Evolutionary conservation across 2,329 filamentous ascomycete genomes (phyloP), one percentile per base, ranked within the genome.

Genomic region (Grosmannia huntii): DNA sequence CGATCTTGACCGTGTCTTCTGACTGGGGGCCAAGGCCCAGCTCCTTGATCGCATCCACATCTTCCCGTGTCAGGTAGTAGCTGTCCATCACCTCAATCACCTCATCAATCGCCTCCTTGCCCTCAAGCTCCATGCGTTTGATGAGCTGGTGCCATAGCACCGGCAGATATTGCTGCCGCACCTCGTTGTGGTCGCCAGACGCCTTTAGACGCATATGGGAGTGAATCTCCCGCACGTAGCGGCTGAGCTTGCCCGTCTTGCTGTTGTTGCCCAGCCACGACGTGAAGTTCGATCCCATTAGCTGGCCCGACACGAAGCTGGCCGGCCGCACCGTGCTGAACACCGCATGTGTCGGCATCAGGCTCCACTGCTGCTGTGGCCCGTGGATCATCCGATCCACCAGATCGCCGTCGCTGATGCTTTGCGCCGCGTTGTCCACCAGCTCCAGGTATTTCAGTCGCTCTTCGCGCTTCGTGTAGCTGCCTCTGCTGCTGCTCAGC

Each of bases 321-420:
- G 94, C 86, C 5, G 94, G 94, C 28, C 89, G 80, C 27, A 99
- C 92, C 57, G 95, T 95, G 68, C 91, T 96, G 74, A 97, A 96
- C 46, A 96, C 80, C 28, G 91, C 94, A 71, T 99, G 94, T 1
- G 89, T 87, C 16, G 94, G 94, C 94, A 99, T 99, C 61, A 99
- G 74, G 68, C 89, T 94, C 94, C 94, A 99, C 62, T 99, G 94
- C 69, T 99, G 94, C 68, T 99, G 94, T 51, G 90, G 89, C 28
- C 94, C 94, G 70, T 99, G 94, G 60, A 99, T 99, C 92, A 99
- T 96, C 56, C 90, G 82, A 70, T 99, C 94, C 2, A 97, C 89
- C 41, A 99, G 75, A 69, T 99, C 94, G 60, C 94, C 94, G 67
- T 99, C 94, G 66, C 90, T 96, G 72, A 99, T 99, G 68, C 91